These are phyloP conservation scores for Phialophora tarda DNA, from an alignment of 2,329 filamentous ascomycete genomes.

Conservation along the genomic window DNA sequence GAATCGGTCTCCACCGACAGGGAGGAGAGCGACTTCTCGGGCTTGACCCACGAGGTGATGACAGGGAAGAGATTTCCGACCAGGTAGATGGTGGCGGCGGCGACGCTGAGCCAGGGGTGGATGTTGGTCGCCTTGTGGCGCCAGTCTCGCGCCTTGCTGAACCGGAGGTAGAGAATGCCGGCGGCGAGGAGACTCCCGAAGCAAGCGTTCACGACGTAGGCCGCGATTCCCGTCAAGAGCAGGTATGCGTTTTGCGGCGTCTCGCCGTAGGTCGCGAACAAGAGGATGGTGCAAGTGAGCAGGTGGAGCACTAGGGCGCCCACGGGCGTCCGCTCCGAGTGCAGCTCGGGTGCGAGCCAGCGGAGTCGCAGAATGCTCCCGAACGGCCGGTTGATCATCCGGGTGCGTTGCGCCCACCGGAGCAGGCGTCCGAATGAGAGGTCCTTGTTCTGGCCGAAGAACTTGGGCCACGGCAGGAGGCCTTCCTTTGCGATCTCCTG, in stretches of 20 bases:
- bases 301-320: slow-evolving; percentile 49
- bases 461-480: slow-evolving; percentile 57
- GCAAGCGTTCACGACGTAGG: slow-evolving; percentile 49
- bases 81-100: slow-evolving; percentile 6
- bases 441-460: slow-evolving; percentile 49
- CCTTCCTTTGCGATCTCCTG: slow-evolving; percentile 67
- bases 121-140: neutral
- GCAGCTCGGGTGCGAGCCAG: slow-evolving; percentile 16
- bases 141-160: slow-evolving; percentile 3
- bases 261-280: slow-evolving; percentile 42
- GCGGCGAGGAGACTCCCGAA: slow-evolving; percentile 41
- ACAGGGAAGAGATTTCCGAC: slow-evolving; percentile 7
- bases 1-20: neutral
- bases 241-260: slow-evolving; percentile 42
- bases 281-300: slow-evolving; percentile 45
- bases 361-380: neutral
- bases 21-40: neutral
- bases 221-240: slow-evolving; percentile 47
- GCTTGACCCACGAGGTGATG: slow-evolving; percentile 8
- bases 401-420: slow-evolving; percentile 9
- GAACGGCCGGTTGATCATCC: neutral
- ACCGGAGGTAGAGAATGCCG: slow-evolving; percentile 29
- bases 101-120: slow-evolving; percentile 8
- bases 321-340: slow-evolving; percentile 46
- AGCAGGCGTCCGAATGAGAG: slow-evolving; percentile 38